A percentile compares a stretch with the other conserved stretches of the same genome.
Evolutionary conservation across 2,329 filamentous ascomycete species (phyloP).

Genomic region (Colletotrichum liaoningense): DNA sequence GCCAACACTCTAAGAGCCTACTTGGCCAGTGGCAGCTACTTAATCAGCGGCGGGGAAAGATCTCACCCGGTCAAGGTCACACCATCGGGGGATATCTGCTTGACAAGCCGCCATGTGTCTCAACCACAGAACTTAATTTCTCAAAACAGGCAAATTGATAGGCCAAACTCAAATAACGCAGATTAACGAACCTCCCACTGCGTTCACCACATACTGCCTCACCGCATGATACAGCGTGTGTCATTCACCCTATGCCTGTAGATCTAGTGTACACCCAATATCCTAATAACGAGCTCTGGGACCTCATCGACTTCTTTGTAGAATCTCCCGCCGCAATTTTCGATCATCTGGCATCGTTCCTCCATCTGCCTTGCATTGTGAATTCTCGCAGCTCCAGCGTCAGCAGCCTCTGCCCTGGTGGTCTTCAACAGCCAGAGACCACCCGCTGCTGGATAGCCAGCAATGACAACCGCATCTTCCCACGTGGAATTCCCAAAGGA

Average conservation of each 20-base stretch:
- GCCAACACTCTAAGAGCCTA: neutral
- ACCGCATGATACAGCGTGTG: neutral
- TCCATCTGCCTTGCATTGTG: constrained; percentile 5
- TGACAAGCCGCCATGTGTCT: neutral
- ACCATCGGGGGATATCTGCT: neutral
- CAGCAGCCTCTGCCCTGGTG: neutral
- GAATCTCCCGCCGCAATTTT: neutral
- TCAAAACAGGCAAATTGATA: neutral
- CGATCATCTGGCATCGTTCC: neutral
- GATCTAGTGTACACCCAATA: neutral
- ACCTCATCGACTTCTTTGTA: neutral
- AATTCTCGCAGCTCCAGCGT: neutral
- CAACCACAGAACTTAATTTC: neutral
- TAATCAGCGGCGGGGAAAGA: neutral
- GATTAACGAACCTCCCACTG: neutral
- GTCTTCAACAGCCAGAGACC: constrained; percentile 11
- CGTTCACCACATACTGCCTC: neutral
- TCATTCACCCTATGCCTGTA: neutral
- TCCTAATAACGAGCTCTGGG: neutral
- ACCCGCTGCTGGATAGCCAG: neutral
- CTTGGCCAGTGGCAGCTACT: neutral
- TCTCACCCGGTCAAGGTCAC: neutral
- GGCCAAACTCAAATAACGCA: neutral
- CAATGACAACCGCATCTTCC: neutral
- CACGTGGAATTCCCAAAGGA: neutral